These are phyloP conservation scores for Prunus persica DNA, from an alignment of 306 rosid genomes.

Conservation along the genomic window Prunus_persica_NCBIv2 NC_034015.1:12571001-12571500, in stretches of 20 bases:
- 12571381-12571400: constrained; percentile 31
- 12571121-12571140: too few relatives aligned
- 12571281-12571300: constrained; percentile 95
- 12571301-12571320: constrained; percentile 94
- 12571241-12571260: constrained; percentile 6
- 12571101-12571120: too few relatives aligned
- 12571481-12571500: constrained; percentile 62
- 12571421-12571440: constrained; percentile 51
- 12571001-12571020: neutral
- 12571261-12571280: constrained; percentile 20
- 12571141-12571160: neutral
- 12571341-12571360: constrained; percentile 87
- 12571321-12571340: constrained; percentile 94
- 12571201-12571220: neutral
- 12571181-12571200: neutral
- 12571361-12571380: constrained; percentile 20
- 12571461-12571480: constrained; percentile 60
- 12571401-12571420: constrained; percentile 29
- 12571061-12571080: too few relatives aligned
- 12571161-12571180: neutral
- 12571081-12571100: too few relatives aligned
- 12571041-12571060: neutral
- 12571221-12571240: neutral
- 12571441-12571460: constrained; percentile 71
- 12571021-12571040: neutral